Conservation (phyloP, 2,329 filamentous ascomycete genomes). For the Teratosphaeria viscida region DNA sequence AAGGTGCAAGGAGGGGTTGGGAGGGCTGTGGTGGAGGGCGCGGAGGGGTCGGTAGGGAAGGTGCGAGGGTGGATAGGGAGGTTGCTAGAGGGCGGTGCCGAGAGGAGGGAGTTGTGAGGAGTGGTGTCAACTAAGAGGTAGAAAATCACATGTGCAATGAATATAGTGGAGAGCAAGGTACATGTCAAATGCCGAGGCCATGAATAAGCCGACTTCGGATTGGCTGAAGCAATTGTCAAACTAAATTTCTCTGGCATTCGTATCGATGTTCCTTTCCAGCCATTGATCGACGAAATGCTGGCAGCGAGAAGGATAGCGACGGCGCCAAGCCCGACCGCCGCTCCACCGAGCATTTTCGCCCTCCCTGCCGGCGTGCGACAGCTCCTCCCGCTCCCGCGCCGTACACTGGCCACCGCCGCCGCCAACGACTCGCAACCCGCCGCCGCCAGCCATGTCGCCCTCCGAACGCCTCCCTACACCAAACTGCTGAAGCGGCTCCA, state of each 20-base stretch:
- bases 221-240: background rate
- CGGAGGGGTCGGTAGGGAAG: background rate
- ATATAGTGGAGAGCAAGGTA: background rate
- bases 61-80: background rate
- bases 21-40: background rate
- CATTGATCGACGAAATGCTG: background rate
- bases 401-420: slow-evolving; percentile 24
- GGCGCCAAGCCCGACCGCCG: background rate
- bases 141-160: background rate
- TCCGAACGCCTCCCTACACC: slow-evolving; percentile 66
- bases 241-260: background rate
- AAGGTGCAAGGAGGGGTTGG: background rate
- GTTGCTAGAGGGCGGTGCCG: background rate
- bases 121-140: background rate
- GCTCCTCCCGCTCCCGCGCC: slow-evolving; percentile 13
- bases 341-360: background rate
- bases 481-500: slow-evolving; percentile 69
- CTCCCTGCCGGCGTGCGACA: slow-evolving; percentile 7
- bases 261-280: background rate
- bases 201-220: background rate
- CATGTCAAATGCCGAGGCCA: background rate
- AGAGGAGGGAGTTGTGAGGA: background rate
- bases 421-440: slow-evolving; percentile 13
- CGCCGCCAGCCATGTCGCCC: slow-evolving; percentile 28
- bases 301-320: background rate